Evolutionary conservation across 108 stramenopile species (phyloP), one percentile per base, ranked within the genome.

Genomic region (Cyclotella baltica): DNA sequence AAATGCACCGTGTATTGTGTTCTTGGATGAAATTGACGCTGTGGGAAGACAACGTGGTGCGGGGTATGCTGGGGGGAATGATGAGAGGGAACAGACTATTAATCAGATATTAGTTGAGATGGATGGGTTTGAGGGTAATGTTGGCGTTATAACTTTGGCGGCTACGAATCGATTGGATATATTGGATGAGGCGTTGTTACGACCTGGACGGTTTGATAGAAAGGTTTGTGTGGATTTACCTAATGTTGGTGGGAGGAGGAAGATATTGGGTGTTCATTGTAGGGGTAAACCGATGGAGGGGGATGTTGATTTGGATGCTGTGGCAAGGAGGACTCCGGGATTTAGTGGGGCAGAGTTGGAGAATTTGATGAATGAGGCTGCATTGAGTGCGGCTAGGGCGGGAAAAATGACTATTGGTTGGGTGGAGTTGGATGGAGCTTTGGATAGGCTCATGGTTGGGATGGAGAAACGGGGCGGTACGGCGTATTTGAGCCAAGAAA

Each of bases 51-150:
- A 95, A 78, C 91, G 97, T 61, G 96, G 97, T 67, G 94, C 89
- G 10, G 96, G 96, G 52, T 93, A 89, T 52, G 96, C 92, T 30
- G 97, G 98, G 34, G 99, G 98, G 73, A 90, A 98, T 89, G 90
- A 99, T 82, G 97, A 98, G 86, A 70, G 96, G 63, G 95, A 96
- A 75, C 92, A 98, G 74, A 99, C 99, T 27, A 95, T 99, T 62
- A 98, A 98, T 81, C 99, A 99, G 75, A 97, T 99, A 67, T 89
- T 99, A 25, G 98, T 98, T 3, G 98, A 99, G 79, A 93, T 98
- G 89, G 96, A 97, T 78, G 99, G 99, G 27, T 99, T 99, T 72
- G 90, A 96, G 40, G 96, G 97, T 30, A 97, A 98, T 85, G 69
- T 87, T 33, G 93, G 97, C 67, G 91, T 99, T 35, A 98, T 99